Conservation (phyloP, 805 yeast species). For the Lipomyces orientalis region DNA sequence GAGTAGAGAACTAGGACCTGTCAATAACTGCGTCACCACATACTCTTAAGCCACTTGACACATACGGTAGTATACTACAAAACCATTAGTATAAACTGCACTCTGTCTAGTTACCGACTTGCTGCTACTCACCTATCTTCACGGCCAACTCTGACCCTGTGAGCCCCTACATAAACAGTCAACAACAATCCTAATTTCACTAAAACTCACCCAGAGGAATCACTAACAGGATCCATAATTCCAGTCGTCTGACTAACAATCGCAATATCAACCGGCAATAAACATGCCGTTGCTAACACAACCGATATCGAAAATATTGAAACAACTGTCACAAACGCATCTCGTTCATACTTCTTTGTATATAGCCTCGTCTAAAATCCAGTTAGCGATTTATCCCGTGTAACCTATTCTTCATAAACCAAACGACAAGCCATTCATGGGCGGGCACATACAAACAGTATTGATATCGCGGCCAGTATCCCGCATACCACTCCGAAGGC, state of each 20-base stretch:
- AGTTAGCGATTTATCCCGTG: background rate
- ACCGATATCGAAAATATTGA: slow-evolving; percentile 37
- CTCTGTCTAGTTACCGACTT: background rate
- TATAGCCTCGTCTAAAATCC: slow-evolving; percentile 30
- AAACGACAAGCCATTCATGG: background rate
- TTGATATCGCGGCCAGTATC: slow-evolving; percentile 29
- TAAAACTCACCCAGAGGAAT: background rate
- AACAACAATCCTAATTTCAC: background rate
- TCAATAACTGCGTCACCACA: background rate
- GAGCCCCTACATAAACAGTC: slow-evolving; percentile 10
- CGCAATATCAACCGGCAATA: slow-evolving; percentile 39
- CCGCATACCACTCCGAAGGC: slow-evolving; percentile 39
- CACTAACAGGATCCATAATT: slow-evolving; percentile 11
- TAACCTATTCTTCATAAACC: background rate
- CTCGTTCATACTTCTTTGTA: slow-evolving; percentile 37
- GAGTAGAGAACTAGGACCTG: slow-evolving; percentile 32
- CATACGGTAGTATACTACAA: slow-evolving; percentile 31
- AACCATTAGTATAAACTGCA: background rate
- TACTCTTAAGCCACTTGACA: background rate
- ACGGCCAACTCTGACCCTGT: slow-evolving; percentile 20
- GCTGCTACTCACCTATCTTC: slow-evolving; percentile 7
- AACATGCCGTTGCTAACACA: slow-evolving; percentile 36
- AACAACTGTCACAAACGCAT: slow-evolving; percentile 35
- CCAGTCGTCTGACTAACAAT: slow-evolving; percentile 35
- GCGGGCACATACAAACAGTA: slow-evolving; percentile 29